Evolutionary conservation across 352 stramenopile genomes (phyloP).

Genomic region (Phytophthora syringae): DNA sequence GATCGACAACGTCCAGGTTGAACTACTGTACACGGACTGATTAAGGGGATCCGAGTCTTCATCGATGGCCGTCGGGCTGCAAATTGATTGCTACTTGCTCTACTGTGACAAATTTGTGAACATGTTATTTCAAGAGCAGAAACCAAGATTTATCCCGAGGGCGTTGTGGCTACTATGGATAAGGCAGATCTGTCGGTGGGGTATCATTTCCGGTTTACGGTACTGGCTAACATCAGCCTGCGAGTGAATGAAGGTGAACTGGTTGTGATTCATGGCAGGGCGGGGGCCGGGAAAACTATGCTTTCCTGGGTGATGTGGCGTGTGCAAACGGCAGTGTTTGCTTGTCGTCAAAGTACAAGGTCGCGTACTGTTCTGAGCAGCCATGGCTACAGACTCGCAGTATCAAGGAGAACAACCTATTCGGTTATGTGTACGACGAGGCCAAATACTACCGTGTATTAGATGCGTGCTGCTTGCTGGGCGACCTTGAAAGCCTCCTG

Average conservation of each 20-base stretch:
- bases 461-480: slow-evolving; percentile 52
- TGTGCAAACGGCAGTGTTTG: slow-evolving; percentile 35
- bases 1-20: slow-evolving; percentile 42
- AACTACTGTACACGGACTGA: slow-evolving; percentile 42
- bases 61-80: slow-evolving; percentile 33
- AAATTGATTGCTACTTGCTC: slow-evolving; percentile 29
- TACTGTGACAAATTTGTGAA: slow-evolving; percentile 27
- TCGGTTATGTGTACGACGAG: slow-evolving; percentile 69
- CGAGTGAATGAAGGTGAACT: slow-evolving; percentile 37
- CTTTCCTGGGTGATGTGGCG: slow-evolving; percentile 43
- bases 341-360: slow-evolving; percentile 32
- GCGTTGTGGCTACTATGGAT: slow-evolving; percentile 31
- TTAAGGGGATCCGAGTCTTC: slow-evolving; percentile 38
- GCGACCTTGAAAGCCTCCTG: slow-evolving; percentile 48
- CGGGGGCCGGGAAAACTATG: slow-evolving; percentile 48
- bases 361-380: slow-evolving; percentile 86
- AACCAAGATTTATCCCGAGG: slow-evolving; percentile 19
- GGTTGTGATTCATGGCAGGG: slow-evolving; percentile 48
- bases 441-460: slow-evolving; percentile 50
- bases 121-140: not conserved
- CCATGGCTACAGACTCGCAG: slow-evolving; percentile 95
- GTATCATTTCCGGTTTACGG: slow-evolving; percentile 18
- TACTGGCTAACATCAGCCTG: slow-evolving; percentile 47
- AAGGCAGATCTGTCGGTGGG: slow-evolving; percentile 30
- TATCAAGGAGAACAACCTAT: slow-evolving; percentile 94